phyloP scores from a whole-genome alignment of 208 protist species.

The Lotmaria passim region DNA sequence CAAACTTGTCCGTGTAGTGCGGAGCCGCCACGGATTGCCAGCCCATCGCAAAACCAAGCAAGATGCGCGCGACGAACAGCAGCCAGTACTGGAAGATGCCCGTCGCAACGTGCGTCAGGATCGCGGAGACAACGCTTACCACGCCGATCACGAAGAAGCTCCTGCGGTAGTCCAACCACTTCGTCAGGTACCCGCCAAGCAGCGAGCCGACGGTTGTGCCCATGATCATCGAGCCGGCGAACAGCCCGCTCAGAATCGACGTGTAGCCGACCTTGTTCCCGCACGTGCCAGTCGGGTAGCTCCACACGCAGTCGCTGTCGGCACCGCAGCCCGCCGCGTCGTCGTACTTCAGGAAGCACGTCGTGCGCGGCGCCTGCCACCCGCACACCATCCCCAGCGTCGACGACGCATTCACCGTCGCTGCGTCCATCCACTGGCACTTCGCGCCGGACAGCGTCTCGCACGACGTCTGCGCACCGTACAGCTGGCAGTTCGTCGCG shows the following conservation, averaged over 20 bases:
- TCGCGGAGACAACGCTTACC: constrained; percentile 5
- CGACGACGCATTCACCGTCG: constrained; percentile 3
- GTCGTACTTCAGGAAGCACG: constrained; percentile 22
- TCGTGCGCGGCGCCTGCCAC: constrained; percentile 27
- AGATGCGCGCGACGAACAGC: constrained; percentile 36
- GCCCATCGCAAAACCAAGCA: constrained; percentile 40
- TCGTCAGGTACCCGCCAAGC: constrained; percentile 22
- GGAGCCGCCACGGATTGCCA: constrained; percentile 28
- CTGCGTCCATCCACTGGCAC: constrained; percentile 27
- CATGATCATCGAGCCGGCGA: constrained; percentile 39
- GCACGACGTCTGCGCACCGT: constrained; percentile 19
- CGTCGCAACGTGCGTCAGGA: constrained; percentile 38
- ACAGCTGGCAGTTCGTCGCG: constrained; percentile 46
- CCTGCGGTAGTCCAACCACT: constrained; percentile 19
- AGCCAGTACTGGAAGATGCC: constrained; percentile 34
- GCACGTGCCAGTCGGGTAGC: constrained; percentile 17
- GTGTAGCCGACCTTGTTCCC: constrained; percentile 38
- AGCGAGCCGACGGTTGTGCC: constrained; percentile 36
- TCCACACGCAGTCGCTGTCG: constrained; percentile 35
- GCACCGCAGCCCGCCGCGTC: constrained; percentile 16
- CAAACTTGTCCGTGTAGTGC: constrained; percentile 38
- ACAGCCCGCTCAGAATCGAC: constrained; percentile 34
- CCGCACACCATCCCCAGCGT: constrained; percentile 20
- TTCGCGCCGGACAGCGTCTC: constrained; percentile 22
- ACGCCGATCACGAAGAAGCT: constrained; percentile 40